A percentile compares a stretch with the other conserved stretches of the same genome.
Evolutionary conservation across 129 eudicot species (phyloP).

Genomic region (Flaveria robusta): DNA sequence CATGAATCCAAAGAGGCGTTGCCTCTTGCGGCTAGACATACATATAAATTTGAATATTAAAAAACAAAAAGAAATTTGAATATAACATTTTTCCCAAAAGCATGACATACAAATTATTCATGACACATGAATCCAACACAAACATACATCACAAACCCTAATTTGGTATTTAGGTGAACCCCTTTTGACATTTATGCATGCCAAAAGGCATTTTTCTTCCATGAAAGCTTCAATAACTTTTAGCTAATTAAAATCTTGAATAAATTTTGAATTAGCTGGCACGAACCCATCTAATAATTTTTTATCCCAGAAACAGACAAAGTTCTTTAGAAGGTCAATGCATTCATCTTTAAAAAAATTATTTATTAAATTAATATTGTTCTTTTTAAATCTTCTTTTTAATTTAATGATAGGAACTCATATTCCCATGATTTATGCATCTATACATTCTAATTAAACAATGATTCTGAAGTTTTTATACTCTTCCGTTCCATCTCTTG

Average conservation of each 20-base stretch:
- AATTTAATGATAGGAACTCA: conserved; percentile 1
- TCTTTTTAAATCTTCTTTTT: background rate
- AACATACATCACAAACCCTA: conserved; percentile 30
- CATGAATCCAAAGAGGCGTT: too few species aligned
- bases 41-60: conserved; percentile 15
- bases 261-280: conserved; percentile 44
- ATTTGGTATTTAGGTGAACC: conserved; percentile 50
- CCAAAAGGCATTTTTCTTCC: conserved; percentile 40
- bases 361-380: conserved; percentile 11
- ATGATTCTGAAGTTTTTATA: conserved; percentile 34
- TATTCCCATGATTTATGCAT: conserved; percentile 12
- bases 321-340: conserved; percentile 58
- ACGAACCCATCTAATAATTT: conserved; percentile 30
- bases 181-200: conserved; percentile 62
- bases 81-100: conserved; percentile 14
- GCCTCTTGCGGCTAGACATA: background rate
- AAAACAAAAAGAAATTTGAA: background rate
- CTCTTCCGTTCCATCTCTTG: conserved; percentile 34
- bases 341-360: conserved; percentile 32
- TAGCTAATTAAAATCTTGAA: conserved; percentile 19
- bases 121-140: conserved; percentile 29
- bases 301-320: conserved; percentile 36
- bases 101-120: conserved; percentile 15
- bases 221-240: conserved; percentile 35
- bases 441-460: conserved; percentile 30